These are phyloP conservation scores for Apiotrichum porosum DNA, from an alignment of 1,284 basidiomycete species.

Conservation along the genomic window DNA sequence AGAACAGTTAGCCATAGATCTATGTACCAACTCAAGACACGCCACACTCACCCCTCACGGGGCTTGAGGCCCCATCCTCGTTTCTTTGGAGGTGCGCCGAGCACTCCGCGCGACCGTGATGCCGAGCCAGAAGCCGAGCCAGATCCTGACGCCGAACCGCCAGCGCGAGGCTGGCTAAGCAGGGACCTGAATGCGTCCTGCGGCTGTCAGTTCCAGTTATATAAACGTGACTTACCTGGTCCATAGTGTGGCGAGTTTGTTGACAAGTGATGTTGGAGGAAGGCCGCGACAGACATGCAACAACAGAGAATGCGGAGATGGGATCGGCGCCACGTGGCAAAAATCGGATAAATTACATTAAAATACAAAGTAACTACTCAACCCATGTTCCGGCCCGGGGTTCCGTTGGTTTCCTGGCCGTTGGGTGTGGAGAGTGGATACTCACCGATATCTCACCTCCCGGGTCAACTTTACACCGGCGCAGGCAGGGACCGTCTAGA, in stretches of 20 bases:
- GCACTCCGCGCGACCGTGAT: conserved; percentile 20
- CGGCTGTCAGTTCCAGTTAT: background rate
- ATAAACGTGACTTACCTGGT: conserved; percentile 25
- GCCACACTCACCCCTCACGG: conserved; percentile 25
- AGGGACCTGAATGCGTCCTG: conserved; percentile 44
- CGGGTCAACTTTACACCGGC: background rate
- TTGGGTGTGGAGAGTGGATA: too few species aligned
- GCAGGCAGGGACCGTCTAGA: too few species aligned
- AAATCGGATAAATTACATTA: background rate
- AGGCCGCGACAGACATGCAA: background rate
- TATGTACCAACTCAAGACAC: too few species aligned
- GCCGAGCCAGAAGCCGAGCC: background rate
- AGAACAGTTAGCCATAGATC: too few species aligned
- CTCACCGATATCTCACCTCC: too few species aligned
- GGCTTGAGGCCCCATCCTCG: conserved; percentile 37
- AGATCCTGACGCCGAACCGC: conserved; percentile 15
- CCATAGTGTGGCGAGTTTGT: conserved; percentile 17
- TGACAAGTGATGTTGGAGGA: background rate
- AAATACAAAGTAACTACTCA: background rate
- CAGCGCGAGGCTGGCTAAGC: conserved; percentile 30
- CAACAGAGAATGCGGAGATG: background rate
- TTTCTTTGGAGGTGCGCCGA: conserved; percentile 33
- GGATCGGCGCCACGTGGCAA: conserved; percentile 1
- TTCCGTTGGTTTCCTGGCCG: background rate
- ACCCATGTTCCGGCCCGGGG: background rate